Evolutionary conservation across 2,329 filamentous ascomycete species (phyloP), one percentile per base, ranked within the genome.

Genomic region (Chrysoporthe puriensis): DNA sequence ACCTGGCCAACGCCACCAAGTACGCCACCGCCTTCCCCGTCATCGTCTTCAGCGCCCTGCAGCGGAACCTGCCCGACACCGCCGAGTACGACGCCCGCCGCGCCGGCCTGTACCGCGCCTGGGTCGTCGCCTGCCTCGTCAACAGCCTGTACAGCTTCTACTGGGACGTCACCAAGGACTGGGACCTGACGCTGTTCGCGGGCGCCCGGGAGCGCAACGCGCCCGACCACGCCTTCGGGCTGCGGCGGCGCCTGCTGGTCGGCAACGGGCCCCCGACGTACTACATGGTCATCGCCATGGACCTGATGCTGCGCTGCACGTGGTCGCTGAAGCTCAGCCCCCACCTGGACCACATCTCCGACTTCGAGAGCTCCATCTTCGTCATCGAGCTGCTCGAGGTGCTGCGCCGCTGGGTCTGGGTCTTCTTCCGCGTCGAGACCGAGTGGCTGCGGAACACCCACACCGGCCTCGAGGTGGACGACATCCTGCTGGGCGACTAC

Each of bases 81-180:
- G 76, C 76, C 46, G 78, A 76, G 32, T 50, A 64, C 26, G 77
- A 73, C 11, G 73, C 79, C 4, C 78, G 81, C 5, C 78, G 79
- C 70, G 76, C 80, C 3, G 74, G 76, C 0, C 75, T 87, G 67
- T 85, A 87, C 77, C 82, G 82, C 52, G 81, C 82, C 60, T 96
- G 93, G 90, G 82, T 96, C 42, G 79, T 86, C 46, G 91, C 91
- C 56, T 91, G 93, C 42, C 82, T 93, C 44, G 76, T 96, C 73
- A 97, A 99, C 78, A 96, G 93, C 16, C 83, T 91, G 57, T 99
- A 97, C 80, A 94, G 91, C n/a, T 98, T 98, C 82, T 99, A 96
- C 84, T 99, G 96, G 96, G 96, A 99, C 75, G 89, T 98, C 42
- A 86, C 93, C 66, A 96, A 94, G 81, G 96, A 99, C 83, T 99